Evolutionary conservation across 1,139 yeast genomes (phyloP).

Genomic region (Diutina neorugosa): DNA sequence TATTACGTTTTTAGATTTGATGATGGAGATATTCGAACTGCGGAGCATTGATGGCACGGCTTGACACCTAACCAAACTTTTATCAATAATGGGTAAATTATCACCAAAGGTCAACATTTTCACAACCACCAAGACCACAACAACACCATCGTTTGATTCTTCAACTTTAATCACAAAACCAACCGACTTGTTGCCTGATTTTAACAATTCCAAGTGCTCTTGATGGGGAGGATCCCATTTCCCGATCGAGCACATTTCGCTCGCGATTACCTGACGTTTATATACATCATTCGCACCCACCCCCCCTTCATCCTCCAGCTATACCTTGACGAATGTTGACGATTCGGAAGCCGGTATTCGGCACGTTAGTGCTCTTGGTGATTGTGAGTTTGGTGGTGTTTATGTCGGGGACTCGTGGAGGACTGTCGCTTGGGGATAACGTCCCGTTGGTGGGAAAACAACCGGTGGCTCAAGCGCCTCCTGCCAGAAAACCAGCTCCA

Average conservation of each 20-base stretch:
- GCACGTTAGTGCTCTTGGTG: conserved; percentile 14
- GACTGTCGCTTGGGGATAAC: conserved; percentile 14
- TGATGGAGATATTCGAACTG: background rate
- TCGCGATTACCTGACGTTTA: background rate
- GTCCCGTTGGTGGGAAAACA: conserved; percentile 13
- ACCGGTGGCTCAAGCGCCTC: background rate
- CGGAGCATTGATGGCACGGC: background rate
- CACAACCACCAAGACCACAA: too few relatives aligned
- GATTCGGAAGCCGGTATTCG: conserved; percentile 15
- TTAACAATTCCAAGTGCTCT: too few relatives aligned
- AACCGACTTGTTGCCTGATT: too few relatives aligned
- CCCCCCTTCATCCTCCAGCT: background rate
- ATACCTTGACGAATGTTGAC: conserved; percentile 10
- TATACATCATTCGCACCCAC: background rate
- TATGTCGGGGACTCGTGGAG: conserved; percentile 14
- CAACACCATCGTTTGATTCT: too few relatives aligned
- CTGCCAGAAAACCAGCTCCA: background rate
- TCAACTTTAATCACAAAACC: too few relatives aligned
- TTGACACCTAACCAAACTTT: background rate
- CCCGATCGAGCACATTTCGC: background rate
- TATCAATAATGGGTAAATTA: too few relatives aligned
- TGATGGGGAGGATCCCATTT: background rate
- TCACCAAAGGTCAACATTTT: too few relatives aligned
- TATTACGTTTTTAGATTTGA: too few relatives aligned
- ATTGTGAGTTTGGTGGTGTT: conserved; percentile 17